Base-by-base conservation (phyloP, 768 basidiomycete species). In the Leccinum olivaceopallidum region DNA sequence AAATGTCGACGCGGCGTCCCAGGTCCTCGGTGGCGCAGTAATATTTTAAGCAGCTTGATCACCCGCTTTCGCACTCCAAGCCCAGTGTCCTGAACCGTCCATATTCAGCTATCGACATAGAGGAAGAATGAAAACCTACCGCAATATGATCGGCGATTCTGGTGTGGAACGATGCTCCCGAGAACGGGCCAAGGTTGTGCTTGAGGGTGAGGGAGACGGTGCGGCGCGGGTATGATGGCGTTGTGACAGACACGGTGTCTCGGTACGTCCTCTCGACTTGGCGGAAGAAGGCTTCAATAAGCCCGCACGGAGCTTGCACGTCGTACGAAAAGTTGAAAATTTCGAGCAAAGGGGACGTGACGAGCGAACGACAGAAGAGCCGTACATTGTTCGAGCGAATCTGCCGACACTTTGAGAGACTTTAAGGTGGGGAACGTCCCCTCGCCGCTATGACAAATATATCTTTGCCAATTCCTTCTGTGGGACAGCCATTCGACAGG, bases 331-430 rank as follows among this genome's bases (percentile, higher is more conserved):
- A 63, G 14, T 60, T 60, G 59, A 75, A 56, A 12, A 32, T 65
- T 5, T 63, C 63, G 9, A 73, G 66, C 18, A 55, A 57, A 10
- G 68, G 54, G 20, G 71, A 71, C n/a, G 65, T 60, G 54, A 71
- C 56, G 47, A 69, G 59, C 32, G 68, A 62, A 4, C 24, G 24
- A 26, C 5, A 73, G 3, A 14, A 73, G 61, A 6, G 67, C 64
- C 13, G 65, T 67, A 47, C 72, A 75, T 56, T 72, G 70, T 4
- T 66, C 63, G 16, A 75, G 73, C 18, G 65, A 63, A 24, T 63
- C 26, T 22, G 73, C 65, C 53, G 54, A 32, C 52, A 73, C 57
- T 36, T 66, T 73, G 53, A 75, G 42, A 18, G 53, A 59, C 44
- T 53, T 70, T 36, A 73, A 55, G 50, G 49, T 50, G 5, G 68